These are phyloP conservation scores for Camellia japonica DNA, from an alignment of 148 eudicot species.

Conservation along the genomic window DNA sequence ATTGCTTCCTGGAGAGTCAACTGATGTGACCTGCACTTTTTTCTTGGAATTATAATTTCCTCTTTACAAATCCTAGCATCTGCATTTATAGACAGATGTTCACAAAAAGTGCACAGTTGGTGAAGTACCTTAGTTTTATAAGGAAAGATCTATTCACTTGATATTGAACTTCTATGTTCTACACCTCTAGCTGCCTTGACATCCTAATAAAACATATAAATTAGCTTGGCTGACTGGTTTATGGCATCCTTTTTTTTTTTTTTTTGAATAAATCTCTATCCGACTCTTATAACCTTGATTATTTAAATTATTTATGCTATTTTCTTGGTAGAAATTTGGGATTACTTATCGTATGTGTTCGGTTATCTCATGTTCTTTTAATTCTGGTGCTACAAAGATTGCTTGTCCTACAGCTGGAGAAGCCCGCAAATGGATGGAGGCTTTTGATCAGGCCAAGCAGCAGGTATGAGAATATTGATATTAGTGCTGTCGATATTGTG, in stretches of 20 bases:
- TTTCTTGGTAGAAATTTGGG: neutral
- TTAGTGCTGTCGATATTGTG: neutral
- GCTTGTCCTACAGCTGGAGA: slow-evolving; percentile 94
- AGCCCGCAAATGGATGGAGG: slow-evolving; percentile 83
- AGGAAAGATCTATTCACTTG: neutral
- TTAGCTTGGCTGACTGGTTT: neutral
- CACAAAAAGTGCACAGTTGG: neutral
- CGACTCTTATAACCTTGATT: neutral
- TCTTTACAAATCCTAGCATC: neutral
- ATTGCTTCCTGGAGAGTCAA: neutral
- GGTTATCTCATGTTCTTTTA: slow-evolving; percentile 13
- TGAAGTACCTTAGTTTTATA: neutral
- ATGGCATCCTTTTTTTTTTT: neutral
- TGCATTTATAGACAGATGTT: neutral
- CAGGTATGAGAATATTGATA: slow-evolving; percentile 43
- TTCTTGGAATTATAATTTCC: neutral
- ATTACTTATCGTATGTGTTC: neutral
- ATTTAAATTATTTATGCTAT: neutral
- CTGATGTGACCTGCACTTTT: neutral
- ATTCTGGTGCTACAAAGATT: slow-evolving; percentile 60
- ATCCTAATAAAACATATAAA: neutral
- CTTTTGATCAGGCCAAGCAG: slow-evolving; percentile 92
- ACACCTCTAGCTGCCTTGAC: neutral
- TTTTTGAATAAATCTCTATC: neutral
- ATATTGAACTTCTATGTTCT: neutral